Base-by-base conservation (phyloP, 345 rosid species). In the Iberis pinnata region DNA sequence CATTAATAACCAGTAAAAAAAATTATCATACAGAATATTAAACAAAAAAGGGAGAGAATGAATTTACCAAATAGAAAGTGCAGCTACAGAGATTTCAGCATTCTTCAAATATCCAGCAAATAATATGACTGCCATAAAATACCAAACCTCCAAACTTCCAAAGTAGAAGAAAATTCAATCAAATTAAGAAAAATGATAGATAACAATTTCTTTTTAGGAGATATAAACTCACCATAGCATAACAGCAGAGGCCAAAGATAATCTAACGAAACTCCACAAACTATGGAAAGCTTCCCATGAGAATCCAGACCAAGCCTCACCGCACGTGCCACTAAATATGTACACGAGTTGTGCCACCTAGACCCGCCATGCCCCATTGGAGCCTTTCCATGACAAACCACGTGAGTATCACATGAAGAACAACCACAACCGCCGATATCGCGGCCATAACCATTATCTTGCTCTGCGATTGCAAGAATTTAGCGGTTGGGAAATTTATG, bases 401-500 rank as follows among this genome's bases (percentile, higher is more conserved):
- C 53, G 89, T 79, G 15, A 87, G 44, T 2, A 75, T 2, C 9
- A 79, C 52, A 70, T 90, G 95, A 15, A 88, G 2, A 11, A 73
- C 73, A 41, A 90, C 67, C 6, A 75, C 83, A 38, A 5, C 76
- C 1, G 74, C 81, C 0, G 98, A 51, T 6, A 90, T 82, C 20
- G 68, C 57, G 0, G 96, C 92, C 95, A 90, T 90, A 15, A 59
- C 95, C 81, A 84, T 67, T 20, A 90, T 79, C 70, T 87, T 90
- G 82, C 98, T 87, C 67, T 90, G 98, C 1, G 98, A 61, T 61
- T 90, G 98, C 27, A 90, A 53, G 59, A 87, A 90, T 54, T 87
- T 90, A 2, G 83, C 81, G 49, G 83, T 79, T 5, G 98, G 98
- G 66, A 87, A 90, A 19, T 80, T 80, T 0, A 76, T 1, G 1